Evolutionary conservation across 805 yeast genomes (phyloP).

Genomic region (Nakazawaea peltata): DNA sequence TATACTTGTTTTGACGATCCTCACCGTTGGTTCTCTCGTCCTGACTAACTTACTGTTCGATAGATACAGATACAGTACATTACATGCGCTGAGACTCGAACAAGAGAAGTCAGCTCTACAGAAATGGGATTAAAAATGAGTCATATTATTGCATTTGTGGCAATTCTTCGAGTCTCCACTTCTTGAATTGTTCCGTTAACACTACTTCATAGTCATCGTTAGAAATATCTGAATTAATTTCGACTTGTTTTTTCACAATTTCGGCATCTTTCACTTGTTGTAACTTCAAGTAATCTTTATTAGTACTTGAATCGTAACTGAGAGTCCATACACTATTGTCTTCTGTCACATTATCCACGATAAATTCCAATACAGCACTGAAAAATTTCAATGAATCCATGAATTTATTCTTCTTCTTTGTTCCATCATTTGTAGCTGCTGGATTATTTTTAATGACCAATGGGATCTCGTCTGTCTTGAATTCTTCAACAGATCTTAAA

Average conservation of each 20-base stretch:
- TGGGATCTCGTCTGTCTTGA: conserved; percentile 73
- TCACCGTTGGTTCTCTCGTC: conserved; percentile 43
- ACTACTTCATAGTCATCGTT: conserved; percentile 27
- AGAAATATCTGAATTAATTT: too few relatives aligned
- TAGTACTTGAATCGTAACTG: conserved; percentile 43
- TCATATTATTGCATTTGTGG: too few relatives aligned
- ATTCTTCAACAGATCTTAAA: conserved; percentile 68
- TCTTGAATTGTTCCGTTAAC: conserved; percentile 39
- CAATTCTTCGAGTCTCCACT: conserved; percentile 37
- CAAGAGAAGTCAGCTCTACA: background rate
- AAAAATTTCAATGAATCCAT: conserved; percentile 79
- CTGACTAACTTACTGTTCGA: conserved; percentile 46
- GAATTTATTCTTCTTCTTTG: conserved; percentile 52
- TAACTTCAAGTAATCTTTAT: conserved; percentile 41
- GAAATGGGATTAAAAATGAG: too few relatives aligned
- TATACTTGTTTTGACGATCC: conserved; percentile 36
- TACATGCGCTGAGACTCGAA: too few relatives aligned
- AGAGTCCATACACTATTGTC: conserved; percentile 45
- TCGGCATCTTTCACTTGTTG: conserved; percentile 31
- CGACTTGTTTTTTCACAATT: conserved; percentile 20
- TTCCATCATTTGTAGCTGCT: conserved; percentile 15
- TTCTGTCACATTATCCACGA: conserved; percentile 40
- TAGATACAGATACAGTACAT: conserved; percentile 16
- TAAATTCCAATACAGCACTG: conserved; percentile 79
- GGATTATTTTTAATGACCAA: conserved; percentile 48